Percentiles rank a stretch among this genome's conserved stretches.
These are phyloP conservation scores for Cladosporium sp. DNA, from an alignment of 2,329 filamentous ascomycete species.

Conservation along the genomic window DNA sequence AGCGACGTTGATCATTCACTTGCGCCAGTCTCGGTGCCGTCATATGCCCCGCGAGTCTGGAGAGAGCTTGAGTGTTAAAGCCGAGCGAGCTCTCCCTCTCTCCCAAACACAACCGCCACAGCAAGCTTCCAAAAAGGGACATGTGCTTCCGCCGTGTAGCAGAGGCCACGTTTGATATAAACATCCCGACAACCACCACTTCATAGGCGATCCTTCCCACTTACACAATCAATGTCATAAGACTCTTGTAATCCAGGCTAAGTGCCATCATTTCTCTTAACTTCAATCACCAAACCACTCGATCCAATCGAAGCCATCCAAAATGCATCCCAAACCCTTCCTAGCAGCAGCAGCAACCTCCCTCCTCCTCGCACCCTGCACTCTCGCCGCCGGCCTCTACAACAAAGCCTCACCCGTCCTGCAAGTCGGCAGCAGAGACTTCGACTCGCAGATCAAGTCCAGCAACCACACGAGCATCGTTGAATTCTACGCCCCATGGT, in stretches of 20 bases:
- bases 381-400: constrained; percentile 71
- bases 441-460: constrained; percentile 75
- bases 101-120: not conserved
- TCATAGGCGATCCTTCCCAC: not conserved
- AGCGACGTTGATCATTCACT: no score
- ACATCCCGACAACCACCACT: not conserved
- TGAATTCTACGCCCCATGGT: constrained; percentile 93
- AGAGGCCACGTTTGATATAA: constrained; percentile 9
- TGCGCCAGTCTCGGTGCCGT: no score
- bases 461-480: constrained; percentile 70
- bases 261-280: not conserved
- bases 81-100: no score
- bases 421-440: constrained; percentile 73
- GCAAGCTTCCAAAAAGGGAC: not conserved
- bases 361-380: constrained; percentile 62
- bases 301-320: not conserved
- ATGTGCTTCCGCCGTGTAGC: not conserved
- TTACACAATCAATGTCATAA: not conserved
- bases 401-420: constrained; percentile 81
- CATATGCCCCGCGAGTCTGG: no score
- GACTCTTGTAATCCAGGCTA: not conserved
- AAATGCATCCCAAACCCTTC: constrained; percentile 21
- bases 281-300: not conserved
- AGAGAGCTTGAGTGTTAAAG: no score
- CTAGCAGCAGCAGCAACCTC: constrained; percentile 55